Conservation (phyloP, 495 filamentous ascomycete species). For the Aspergillus sclerotiicarbonarius region DNA sequence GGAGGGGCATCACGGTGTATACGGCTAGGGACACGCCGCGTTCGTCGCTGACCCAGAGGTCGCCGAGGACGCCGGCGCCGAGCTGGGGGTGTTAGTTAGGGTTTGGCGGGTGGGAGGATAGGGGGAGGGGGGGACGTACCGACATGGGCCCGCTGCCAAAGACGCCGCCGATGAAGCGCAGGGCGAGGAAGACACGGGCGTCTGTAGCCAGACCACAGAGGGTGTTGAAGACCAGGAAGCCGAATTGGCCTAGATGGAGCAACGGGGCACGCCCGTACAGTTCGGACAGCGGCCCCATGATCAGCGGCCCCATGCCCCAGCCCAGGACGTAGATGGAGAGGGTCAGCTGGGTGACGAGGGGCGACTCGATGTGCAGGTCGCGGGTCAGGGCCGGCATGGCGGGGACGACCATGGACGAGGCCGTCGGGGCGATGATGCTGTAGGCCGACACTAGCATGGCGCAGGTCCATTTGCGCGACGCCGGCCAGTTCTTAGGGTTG, state of each 20-base stretch:
- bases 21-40: background rate
- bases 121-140: background rate
- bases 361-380: background rate
- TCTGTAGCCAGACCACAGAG: background rate
- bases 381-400: background rate
- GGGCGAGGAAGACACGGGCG: background rate
- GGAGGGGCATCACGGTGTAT: background rate
- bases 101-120: background rate
- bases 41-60: background rate
- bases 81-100: background rate
- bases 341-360: background rate
- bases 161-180: background rate
- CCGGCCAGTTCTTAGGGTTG: background rate
- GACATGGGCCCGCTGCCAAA: background rate
- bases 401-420: background rate
- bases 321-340: background rate
- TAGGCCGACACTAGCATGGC: background rate
- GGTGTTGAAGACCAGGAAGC: background rate
- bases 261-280: background rate
- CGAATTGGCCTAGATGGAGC: background rate
- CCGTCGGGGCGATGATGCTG: background rate
- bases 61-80: background rate
- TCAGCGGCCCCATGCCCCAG: background rate
- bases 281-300: background rate
- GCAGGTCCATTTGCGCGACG: background rate